Evolutionary conservation across 768 basidiomycete genomes (phyloP), one percentile per base, ranked within the genome.

Genomic region (Amanita molliuscula): DNA sequence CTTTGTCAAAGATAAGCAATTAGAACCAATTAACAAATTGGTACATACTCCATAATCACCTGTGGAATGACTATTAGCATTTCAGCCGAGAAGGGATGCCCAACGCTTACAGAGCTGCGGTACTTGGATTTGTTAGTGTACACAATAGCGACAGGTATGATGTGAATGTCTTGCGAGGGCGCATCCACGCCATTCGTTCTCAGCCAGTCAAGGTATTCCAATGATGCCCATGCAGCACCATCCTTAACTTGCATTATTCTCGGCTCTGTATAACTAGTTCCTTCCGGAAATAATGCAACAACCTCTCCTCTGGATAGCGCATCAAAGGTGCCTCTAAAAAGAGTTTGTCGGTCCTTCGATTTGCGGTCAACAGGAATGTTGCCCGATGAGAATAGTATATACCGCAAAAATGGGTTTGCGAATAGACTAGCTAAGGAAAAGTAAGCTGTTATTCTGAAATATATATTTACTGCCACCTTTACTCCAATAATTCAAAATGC

Each of bases 121-220:
- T 98, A 99, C 70, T 94, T 95, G 31, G 86, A 81, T 66, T 99
- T 98, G 69, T 97, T 84, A 50, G 89, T 91, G 65, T 98, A 98
- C 11, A 91, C 90, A 54, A 99, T 92, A 4, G 88, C 82, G 18
- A 82, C 80, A 6, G 94, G 92, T 34, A 95, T 68, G 55, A 97
- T 77, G 23, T 75, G 69, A 3, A 88, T 76, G 20, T 76, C 74
- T 56, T 74, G 66, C 29, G 62, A 56, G 29, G 65, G 58, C 0
- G 67, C 70, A 46, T 65, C 62, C 53, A 71, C 71, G 23, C 77
- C 72, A 58, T 81, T 70, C 50, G 81, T 78, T 53, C 67, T 68
- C 33, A 79, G 71, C 79, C 89, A 93, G 58, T 86, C 84, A 8
- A 80, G 74, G 64, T 93, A 98, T 67, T 98, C 96, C 55, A 97